Evolutionary conservation across 208 protist species (phyloP).

Genomic region (Trypanosoma avium): DNA sequence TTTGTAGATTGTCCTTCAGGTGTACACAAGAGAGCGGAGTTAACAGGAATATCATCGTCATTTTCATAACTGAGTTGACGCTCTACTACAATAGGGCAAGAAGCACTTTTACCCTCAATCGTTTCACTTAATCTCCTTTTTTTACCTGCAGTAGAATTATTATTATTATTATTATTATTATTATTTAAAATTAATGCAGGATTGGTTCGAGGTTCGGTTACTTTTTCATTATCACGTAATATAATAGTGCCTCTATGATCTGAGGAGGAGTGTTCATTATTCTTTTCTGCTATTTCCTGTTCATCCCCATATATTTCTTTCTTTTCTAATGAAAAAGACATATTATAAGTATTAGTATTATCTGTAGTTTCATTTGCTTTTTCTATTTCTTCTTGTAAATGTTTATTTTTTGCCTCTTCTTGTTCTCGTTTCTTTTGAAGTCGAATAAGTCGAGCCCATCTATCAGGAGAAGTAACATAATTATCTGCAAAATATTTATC

Average conservation of each 20-base stretch:
- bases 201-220: conserved; percentile 2
- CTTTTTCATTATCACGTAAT: not conserved
- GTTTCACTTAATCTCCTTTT: conserved; percentile 5
- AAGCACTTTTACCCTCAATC: not conserved
- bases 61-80: conserved; percentile 19
- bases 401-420: conserved; percentile 17
- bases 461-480: conserved; percentile 67
- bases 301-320: not conserved
- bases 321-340: not conserved
- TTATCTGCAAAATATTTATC: conserved; percentile 70
- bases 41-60: not conserved
- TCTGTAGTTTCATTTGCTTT: not conserved
- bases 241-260: not conserved
- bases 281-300: not conserved
- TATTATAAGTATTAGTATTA: not conserved
- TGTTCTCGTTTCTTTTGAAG: conserved; percentile 2
- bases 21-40: too few relatives aligned
- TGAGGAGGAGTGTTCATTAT: not conserved
- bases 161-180: not conserved
- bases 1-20: conserved; percentile 10
- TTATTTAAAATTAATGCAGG: not conserved
- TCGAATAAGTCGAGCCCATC: conserved; percentile 29
- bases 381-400: conserved; percentile 10
- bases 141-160: not conserved
- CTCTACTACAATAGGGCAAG: conserved; percentile 18